Evolutionary conservation across 345 rosid species (phyloP), one percentile per base, ranked within the genome.

Genomic region (Turnera subulata): DNA sequence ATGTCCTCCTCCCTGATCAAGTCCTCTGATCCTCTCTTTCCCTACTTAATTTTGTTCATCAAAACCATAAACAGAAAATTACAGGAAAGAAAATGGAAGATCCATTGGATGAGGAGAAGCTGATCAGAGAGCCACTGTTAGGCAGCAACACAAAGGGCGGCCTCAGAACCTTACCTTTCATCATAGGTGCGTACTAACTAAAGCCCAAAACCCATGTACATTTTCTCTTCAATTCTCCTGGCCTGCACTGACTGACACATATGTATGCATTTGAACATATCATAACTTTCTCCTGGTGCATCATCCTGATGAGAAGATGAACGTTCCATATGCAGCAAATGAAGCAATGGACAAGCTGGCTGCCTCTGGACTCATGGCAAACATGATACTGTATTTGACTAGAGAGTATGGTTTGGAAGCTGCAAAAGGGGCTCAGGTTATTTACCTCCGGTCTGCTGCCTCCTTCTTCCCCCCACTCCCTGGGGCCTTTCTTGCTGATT

Each of bases 301-400:
- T 35, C 39, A 5, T 35, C 11, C n/a, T n/a, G n/a, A n/a, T 35
- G 11, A 35, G 11, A 35, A 35, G 11, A 35, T 5, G 6, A 35
- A 35, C 39, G 6, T 18, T 24, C 29, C 7, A n/a, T n/a, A n/a
- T 4, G 14, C 70, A 80, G 93, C 69, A 37, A 83, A 67, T 49
- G 88, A 82, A 46, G 86, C 86, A n/a, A 68, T 84, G 24, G 89
- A 89, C 71, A 79, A 71, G 64, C 46, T 79, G 52, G 94, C 89
- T 4, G 79, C 67, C 53, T 12, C 16, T 13, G 94, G 91, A 46
- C 62, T 84, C 9, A 4, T 23, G 39, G 73, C 84, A 5, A 86
- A 76, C 67, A 86, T 89, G 94, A 78, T 82, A 48, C 11, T 89
- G 32, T 86, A 79, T 70, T 54, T 84, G 70, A 78, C 76, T 2